Evolutionary conservation across 129 eudicot species (phyloP).

Genomic region (Chrysanthemum seticuspe): DNA sequence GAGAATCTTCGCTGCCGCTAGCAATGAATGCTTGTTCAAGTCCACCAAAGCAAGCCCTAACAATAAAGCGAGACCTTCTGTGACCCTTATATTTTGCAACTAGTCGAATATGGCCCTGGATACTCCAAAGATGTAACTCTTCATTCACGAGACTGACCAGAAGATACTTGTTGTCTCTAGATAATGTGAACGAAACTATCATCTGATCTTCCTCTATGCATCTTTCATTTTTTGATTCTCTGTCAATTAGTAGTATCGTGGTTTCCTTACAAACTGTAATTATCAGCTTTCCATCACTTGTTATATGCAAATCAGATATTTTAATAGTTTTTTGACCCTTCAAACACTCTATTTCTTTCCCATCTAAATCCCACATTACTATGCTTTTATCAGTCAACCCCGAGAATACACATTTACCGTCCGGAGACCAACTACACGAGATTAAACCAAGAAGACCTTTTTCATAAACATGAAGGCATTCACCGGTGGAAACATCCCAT

Average conservation of each 20-base stretch:
- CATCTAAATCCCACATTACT: slow-evolving; percentile 77
- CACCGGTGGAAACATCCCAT: slow-evolving; percentile 78
- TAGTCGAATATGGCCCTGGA: slow-evolving; percentile 56
- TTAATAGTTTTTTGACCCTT: slow-evolving; percentile 64
- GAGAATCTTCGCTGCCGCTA: slow-evolving; percentile 98
- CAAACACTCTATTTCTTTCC: slow-evolving; percentile 73
- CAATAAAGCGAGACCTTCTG: slow-evolving; percentile 69
- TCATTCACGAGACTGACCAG: slow-evolving; percentile 67
- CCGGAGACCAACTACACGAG: slow-evolving; percentile 81
- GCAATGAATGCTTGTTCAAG: slow-evolving; percentile 82
- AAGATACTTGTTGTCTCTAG: slow-evolving; percentile 65
- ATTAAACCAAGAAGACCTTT: slow-evolving; percentile 58
- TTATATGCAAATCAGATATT: slow-evolving; percentile 69
- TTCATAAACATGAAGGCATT: slow-evolving; percentile 71
- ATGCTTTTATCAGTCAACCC: slow-evolving; percentile 78
- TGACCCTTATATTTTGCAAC: slow-evolving; percentile 84
- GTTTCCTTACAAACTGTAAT: slow-evolving; percentile 56
- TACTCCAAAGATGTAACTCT: slow-evolving; percentile 92
- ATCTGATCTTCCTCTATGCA: slow-evolving; percentile 67
- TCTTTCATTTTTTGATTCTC: slow-evolving; percentile 71
- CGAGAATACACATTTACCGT: slow-evolving; percentile 58
- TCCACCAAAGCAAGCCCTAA: slow-evolving; percentile 95
- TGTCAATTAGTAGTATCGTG: slow-evolving; percentile 54
- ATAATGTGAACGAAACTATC: slow-evolving; percentile 73
- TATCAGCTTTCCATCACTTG: slow-evolving; percentile 51